A percentile compares a stretch with the other conserved stretches of the same genome.
Evolutionary conservation across 164 flowering plant species (phyloP).

Genomic region (Liriodendron chinense): DNA sequence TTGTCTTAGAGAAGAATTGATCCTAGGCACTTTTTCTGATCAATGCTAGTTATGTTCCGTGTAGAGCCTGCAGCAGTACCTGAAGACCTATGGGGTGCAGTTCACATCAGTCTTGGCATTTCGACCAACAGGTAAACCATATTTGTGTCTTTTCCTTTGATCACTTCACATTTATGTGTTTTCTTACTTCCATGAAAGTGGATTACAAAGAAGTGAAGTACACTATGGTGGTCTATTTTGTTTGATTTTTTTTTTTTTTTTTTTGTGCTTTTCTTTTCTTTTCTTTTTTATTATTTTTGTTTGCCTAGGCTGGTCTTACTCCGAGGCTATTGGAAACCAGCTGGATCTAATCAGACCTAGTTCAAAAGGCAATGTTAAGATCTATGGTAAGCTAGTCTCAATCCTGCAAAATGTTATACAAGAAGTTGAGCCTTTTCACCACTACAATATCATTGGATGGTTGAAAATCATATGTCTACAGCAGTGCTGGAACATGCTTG

Average conservation of each 20-base stretch:
- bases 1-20: too few relatives aligned
- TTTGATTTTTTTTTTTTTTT: neutral
- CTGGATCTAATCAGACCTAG: constrained; percentile 58
- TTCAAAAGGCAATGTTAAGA: constrained; percentile 45
- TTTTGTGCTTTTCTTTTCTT: neutral
- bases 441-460: neutral
- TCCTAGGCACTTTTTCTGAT: neutral
- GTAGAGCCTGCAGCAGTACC: constrained; percentile 47
- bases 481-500: neutral
- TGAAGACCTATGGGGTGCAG: constrained; percentile 36
- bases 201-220: neutral
- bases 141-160: neutral
- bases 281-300: neutral
- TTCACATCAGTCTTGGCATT: constrained; percentile 62
- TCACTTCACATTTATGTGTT: neutral
- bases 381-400: constrained; percentile 51
- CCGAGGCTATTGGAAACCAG: constrained; percentile 45
- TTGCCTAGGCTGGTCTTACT: constrained; percentile 68
- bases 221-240: neutral
- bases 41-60: neutral
- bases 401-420: neutral
- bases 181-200: neutral
- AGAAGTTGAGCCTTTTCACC: neutral
- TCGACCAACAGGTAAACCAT: constrained; percentile 62
- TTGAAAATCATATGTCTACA: neutral